Conservation (phyloP, 129 eudicot genomes). For the Centaurea solstitialis region DNA sequence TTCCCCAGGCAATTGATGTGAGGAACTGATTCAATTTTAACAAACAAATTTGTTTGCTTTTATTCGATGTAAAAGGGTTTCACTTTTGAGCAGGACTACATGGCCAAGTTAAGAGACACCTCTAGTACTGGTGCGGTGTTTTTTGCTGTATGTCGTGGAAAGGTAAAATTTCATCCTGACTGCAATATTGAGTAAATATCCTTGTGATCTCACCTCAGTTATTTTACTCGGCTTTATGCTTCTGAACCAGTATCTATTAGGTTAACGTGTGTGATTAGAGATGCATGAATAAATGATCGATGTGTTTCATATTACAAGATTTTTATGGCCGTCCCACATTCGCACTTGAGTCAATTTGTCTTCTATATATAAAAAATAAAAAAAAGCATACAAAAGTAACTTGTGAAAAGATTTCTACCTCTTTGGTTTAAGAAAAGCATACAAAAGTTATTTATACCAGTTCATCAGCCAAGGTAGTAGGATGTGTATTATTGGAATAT, state of each 20-base stretch:
- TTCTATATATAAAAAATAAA: neutral
- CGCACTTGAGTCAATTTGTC: neutral
- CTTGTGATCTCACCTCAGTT: neutral
- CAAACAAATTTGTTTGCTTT: neutral
- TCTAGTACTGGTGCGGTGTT: conserved; percentile 81
- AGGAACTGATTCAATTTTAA: conserved; percentile 13
- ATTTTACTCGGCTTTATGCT: neutral
- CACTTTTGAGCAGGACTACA: conserved; percentile 68
- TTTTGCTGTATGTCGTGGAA: conserved; percentile 99
- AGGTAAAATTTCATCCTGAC: conserved; percentile 47
- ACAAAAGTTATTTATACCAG: no score
- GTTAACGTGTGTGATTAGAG: neutral
- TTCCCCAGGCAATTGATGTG: conserved; percentile 85
- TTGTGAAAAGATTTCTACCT: no score
- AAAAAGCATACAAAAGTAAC: no score
- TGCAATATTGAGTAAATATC: neutral
- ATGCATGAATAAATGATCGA: neutral
- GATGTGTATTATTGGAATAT: neutral
- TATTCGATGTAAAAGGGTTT: neutral
- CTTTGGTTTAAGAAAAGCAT: no score
- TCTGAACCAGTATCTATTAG: neutral
- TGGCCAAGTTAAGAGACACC: conserved; percentile 75
- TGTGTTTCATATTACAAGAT: neutral
- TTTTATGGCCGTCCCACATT: neutral
- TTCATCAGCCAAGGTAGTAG: neutral